phyloP scores from a whole-genome alignment of 2,329 filamentous ascomycete species.

The Mariannaea elegans region DNA sequence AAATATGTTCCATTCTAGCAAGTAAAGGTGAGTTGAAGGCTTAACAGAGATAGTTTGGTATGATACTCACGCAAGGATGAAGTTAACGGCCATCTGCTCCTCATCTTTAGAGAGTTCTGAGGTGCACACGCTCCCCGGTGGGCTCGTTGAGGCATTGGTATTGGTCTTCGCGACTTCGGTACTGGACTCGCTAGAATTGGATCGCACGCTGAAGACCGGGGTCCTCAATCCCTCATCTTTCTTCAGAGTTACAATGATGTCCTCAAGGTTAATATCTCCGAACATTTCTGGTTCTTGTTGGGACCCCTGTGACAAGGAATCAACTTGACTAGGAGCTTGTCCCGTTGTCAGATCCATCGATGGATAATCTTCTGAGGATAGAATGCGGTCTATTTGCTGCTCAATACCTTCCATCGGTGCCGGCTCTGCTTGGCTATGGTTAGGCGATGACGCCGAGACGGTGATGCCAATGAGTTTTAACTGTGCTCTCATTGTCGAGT shows the following conservation, averaged over 20 bases:
- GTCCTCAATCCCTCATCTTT: conserved; percentile 52
- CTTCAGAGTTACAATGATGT: conserved; percentile 52
- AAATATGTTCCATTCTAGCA: conserved; percentile 60
- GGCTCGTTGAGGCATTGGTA: conserved; percentile 26
- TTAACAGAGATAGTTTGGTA: neutral
- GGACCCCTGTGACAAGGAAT: neutral
- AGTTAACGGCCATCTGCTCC: conserved; percentile 59
- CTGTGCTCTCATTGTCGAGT: conserved; percentile 51
- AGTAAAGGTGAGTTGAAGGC: conserved; percentile 5
- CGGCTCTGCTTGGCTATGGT: neutral
- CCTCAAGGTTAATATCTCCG: conserved; percentile 47
- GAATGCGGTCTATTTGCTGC: conserved; percentile 30
- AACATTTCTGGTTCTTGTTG: conserved; percentile 41
- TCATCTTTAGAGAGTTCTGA: conserved; percentile 48
- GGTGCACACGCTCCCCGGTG: conserved; percentile 29
- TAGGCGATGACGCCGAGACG: conserved; percentile 6
- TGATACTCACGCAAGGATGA: conserved; percentile 59
- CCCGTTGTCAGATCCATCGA: conserved; percentile 1
- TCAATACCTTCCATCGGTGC: conserved; percentile 13
- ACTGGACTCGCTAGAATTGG: conserved; percentile 31
- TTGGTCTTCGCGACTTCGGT: neutral
- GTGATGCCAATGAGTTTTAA: conserved; percentile 42
- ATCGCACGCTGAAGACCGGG: conserved; percentile 54
- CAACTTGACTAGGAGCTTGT: conserved; percentile 2
- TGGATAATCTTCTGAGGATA: conserved; percentile 15